Evolutionary conservation across 1,284 basidiomycete species (phyloP).

Genomic region (Pisolithus thermaeus): DNA sequence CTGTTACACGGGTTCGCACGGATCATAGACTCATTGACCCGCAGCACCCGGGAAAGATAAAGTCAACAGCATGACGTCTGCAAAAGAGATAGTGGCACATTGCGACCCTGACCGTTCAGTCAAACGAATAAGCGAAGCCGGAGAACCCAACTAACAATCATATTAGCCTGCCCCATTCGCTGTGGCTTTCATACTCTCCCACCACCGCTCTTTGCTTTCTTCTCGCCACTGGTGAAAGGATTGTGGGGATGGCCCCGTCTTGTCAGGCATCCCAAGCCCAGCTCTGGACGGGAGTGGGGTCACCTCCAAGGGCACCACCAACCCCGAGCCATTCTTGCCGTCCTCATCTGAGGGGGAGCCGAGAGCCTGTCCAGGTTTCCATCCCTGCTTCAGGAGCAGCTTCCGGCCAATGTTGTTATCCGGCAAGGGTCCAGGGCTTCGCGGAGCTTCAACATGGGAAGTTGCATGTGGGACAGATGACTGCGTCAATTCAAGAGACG

Average conservation of each 20-base stretch:
- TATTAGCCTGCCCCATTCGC: not conserved
- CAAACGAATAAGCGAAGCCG: not conserved
- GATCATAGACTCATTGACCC: too few species aligned
- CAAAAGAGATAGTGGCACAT: not conserved
- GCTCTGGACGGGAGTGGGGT: slow-evolving; percentile 38
- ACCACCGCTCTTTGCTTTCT: slow-evolving; percentile 24
- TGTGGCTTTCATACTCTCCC: slow-evolving; percentile 12
- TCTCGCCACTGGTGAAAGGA: slow-evolving; percentile 24
- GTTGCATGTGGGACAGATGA: slow-evolving; percentile 7
- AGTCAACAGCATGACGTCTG: not conserved
- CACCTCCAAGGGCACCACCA: slow-evolving; percentile 52
- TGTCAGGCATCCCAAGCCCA: slow-evolving; percentile 44
- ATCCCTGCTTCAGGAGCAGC: slow-evolving; percentile 66
- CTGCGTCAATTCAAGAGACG: slow-evolving; percentile 4
- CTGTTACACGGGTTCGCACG: too few species aligned
- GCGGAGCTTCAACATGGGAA: slow-evolving; percentile 20
- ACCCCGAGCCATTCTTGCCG: slow-evolving; percentile 31
- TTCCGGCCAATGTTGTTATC: slow-evolving; percentile 61
- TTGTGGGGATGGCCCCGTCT: not conserved
- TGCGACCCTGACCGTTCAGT: not conserved
- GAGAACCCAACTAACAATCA: not conserved
- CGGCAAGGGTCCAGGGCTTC: slow-evolving; percentile 38
- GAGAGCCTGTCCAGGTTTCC: slow-evolving; percentile 61
- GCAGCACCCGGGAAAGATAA: not conserved
- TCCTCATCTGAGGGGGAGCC: slow-evolving; percentile 31